A percentile compares a stretch with the other conserved stretches of the same genome.
phyloP scores from a whole-genome alignment of 352 stramenopile species.

The Phytophthora cajani region DNA sequence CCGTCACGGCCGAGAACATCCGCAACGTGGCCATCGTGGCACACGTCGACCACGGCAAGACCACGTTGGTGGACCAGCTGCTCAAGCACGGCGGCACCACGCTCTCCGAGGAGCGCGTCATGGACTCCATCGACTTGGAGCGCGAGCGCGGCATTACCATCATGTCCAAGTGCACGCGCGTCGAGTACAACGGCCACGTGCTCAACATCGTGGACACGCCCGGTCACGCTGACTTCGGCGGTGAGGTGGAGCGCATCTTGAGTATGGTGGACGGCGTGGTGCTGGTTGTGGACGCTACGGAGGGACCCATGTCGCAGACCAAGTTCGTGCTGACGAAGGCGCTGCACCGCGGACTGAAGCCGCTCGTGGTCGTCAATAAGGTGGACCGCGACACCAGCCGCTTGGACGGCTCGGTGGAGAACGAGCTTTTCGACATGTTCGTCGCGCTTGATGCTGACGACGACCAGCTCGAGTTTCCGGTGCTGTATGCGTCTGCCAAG shows the following conservation, averaged over 20 bases:
- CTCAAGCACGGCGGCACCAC: slow-evolving; percentile 95
- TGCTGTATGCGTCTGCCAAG: slow-evolving; percentile 96
- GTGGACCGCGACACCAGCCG: slow-evolving; percentile 94
- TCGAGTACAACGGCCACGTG: slow-evolving; percentile 94
- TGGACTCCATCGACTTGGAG: slow-evolving; percentile 99
- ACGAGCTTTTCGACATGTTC: slow-evolving; percentile 98
- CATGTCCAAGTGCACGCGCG: slow-evolving; percentile 97
- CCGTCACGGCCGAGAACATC: slow-evolving; percentile 62
- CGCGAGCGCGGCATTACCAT: slow-evolving; percentile 99
- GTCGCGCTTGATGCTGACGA: slow-evolving; percentile 93
- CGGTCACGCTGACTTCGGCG: slow-evolving; percentile 98
- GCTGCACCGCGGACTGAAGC: slow-evolving; percentile 91
- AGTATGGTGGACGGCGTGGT: slow-evolving; percentile 98
- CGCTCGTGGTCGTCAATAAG: slow-evolving; percentile 99
- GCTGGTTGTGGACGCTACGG: slow-evolving; percentile 97
- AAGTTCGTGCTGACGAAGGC: slow-evolving; percentile 99
- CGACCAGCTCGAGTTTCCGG: slow-evolving; percentile 97
- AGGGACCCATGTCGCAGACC: slow-evolving; percentile 98
- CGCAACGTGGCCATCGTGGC: slow-evolving; percentile 93
- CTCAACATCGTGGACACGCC: slow-evolving; percentile 99
- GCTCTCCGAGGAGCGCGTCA: slow-evolving; percentile 91
- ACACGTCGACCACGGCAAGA: slow-evolving; percentile 99
- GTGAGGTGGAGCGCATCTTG: slow-evolving; percentile 98
- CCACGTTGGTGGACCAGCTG: slow-evolving; percentile 97
- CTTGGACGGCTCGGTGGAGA: slow-evolving; percentile 94